phyloP scores from a whole-genome alignment of 2,329 filamentous ascomycete genomes.

The Phaeosphaeriaceae sp. region DNA sequence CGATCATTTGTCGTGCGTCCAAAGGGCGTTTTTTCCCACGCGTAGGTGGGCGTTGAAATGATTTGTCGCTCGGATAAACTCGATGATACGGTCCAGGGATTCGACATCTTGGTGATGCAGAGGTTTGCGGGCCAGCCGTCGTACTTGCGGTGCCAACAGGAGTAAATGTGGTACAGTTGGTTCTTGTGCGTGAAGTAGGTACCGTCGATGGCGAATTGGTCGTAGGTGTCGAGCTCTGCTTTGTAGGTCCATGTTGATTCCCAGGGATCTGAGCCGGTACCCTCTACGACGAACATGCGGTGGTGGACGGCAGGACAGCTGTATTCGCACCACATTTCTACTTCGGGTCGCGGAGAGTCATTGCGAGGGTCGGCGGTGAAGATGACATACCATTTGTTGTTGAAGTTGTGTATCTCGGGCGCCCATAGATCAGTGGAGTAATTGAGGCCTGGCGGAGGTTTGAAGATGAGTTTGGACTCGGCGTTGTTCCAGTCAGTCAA shows the following conservation, averaged over 20 bases:
- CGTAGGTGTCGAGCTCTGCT: constrained; percentile 56
- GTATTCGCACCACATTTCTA: constrained; percentile 57
- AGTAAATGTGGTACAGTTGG: constrained; percentile 49
- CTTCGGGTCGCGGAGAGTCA: constrained; percentile 55
- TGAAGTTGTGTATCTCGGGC: constrained; percentile 57
- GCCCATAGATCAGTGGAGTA: constrained; percentile 60
- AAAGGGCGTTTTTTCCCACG: constrained; percentile 61
- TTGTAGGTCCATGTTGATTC: constrained; percentile 53
- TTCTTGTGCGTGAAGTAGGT: constrained; percentile 57
- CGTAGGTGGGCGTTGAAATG: constrained; percentile 55
- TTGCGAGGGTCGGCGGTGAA: constrained; percentile 58
- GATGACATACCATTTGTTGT: constrained; percentile 58
- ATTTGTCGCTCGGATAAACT: constrained; percentile 56
- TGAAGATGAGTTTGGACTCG: constrained; percentile 52
- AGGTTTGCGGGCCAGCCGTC: constrained; percentile 60
- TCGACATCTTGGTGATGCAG: constrained; percentile 58
- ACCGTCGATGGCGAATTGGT: constrained; percentile 62
- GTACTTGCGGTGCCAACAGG: constrained; percentile 52
- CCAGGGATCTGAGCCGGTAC: constrained; percentile 54
- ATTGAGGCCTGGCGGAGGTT: constrained; percentile 49
- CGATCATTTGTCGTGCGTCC: constrained; percentile 55
- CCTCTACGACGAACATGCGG: constrained; percentile 59
- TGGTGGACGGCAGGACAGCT: constrained; percentile 59
- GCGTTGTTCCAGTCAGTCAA: constrained; percentile 55
- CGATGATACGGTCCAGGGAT: constrained; percentile 56